Percentiles rank a stretch among this genome's conserved stretches.
Evolutionary conservation across 2,329 filamentous ascomycete species (phyloP).

Genomic region (Sarocladium strictum): DNA sequence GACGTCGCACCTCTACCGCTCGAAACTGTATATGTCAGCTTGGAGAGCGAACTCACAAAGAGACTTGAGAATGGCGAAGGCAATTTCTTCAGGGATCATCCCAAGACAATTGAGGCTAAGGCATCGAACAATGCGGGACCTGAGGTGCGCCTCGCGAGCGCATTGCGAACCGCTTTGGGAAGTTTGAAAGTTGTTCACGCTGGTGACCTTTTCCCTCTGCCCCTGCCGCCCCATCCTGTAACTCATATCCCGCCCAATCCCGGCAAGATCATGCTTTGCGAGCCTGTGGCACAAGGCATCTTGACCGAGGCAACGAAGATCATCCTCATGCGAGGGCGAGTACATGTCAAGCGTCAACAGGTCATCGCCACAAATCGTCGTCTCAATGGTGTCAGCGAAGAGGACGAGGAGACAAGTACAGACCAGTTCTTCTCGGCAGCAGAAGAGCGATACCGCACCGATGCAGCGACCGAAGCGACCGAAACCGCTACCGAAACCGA

Average conservation of each 20-base stretch:
- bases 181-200: conserved; percentile 72
- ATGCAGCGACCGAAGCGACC: conserved; percentile 53
- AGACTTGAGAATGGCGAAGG: conserved; percentile 78
- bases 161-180: conserved; percentile 69
- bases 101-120: conserved; percentile 25
- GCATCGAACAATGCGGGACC: conserved; percentile 24
- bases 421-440: conserved; percentile 91
- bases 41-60: conserved; percentile 74
- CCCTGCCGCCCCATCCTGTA: conserved; percentile 76
- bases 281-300: conserved; percentile 86
- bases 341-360: conserved; percentile 39
- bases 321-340: conserved; percentile 63
- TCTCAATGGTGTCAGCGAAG: conserved; percentile 53
- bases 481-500: conserved; percentile 56
- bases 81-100: conserved; percentile 67
- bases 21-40: conserved; percentile 79
- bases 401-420: conserved; percentile 76
- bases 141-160: conserved; percentile 54
- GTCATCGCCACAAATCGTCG: conserved; percentile 9
- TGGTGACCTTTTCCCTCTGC: conserved; percentile 72
- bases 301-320: conserved; percentile 75
- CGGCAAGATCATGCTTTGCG: conserved; percentile 85
- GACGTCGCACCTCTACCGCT: conserved; percentile 75
- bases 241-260: conserved; percentile 80
- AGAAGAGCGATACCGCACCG: conserved; percentile 65